These are phyloP conservation scores for Eucalyptus curtisii DNA, from an alignment of 345 rosid genomes.

Conservation along the genomic window DNA sequence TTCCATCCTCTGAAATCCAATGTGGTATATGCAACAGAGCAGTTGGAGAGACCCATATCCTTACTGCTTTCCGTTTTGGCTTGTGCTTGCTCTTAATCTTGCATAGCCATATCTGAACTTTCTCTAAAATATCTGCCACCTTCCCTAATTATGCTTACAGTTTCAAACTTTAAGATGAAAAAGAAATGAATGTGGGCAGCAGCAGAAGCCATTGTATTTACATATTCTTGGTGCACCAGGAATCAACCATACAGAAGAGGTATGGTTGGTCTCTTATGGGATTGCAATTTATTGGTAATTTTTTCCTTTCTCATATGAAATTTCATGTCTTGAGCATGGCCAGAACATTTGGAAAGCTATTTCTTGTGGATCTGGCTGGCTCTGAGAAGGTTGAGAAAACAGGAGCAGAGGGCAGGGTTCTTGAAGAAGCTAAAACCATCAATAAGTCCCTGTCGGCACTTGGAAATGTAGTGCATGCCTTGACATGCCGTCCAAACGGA, in stretches of 20 bases:
- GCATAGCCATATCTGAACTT: neutral
- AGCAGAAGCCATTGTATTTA: slow-evolving; percentile 53
- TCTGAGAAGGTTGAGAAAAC: slow-evolving; percentile 39
- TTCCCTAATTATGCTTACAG: neutral
- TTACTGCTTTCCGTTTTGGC: neutral
- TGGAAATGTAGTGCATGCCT: slow-evolving; percentile 75
- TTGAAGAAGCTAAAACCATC: slow-evolving; percentile 85
- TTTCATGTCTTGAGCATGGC: no score
- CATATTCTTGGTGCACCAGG: no score
- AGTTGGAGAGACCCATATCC: slow-evolving; percentile 91
- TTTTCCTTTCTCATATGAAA: no score
- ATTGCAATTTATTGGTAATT: no score
- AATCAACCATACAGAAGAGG: no score
- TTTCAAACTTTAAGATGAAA: slow-evolving; percentile 7
- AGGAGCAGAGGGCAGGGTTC: slow-evolving; percentile 70
- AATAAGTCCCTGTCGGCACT: slow-evolving; percentile 80
- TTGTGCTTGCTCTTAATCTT: neutral
- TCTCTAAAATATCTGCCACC: neutral
- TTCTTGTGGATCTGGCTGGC: no score
- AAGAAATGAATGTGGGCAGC: slow-evolving; percentile 90
- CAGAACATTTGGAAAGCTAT: no score
- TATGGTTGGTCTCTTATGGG: no score
- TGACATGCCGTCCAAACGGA: slow-evolving; percentile 49
- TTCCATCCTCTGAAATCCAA: slow-evolving; percentile 23
- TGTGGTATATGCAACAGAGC: slow-evolving; percentile 68